Evolutionary conservation across 176 grass and related monocot genomes (phyloP).

Genomic region (Canna indica): DNA sequence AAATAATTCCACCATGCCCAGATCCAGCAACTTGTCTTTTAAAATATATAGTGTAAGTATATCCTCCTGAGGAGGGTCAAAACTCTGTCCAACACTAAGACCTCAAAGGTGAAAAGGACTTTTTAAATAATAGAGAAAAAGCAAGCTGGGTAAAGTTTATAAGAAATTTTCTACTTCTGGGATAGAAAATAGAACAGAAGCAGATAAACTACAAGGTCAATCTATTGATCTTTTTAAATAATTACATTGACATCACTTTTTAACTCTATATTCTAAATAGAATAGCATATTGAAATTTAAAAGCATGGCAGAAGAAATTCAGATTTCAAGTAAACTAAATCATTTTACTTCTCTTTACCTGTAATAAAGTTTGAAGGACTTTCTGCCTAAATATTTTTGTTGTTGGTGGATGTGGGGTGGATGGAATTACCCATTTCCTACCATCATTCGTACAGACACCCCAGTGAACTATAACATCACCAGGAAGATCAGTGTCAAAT

Average conservation of each 20-base stretch:
- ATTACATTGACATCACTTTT: background rate
- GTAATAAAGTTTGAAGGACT: constrained; percentile 78
- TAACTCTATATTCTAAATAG: background rate
- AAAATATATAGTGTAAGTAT: no score
- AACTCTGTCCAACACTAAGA: background rate
- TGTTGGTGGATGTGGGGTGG: constrained; percentile 64
- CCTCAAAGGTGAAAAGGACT: background rate
- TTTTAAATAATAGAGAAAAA: background rate
- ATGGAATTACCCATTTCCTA: constrained; percentile 69
- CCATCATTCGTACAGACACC: constrained; percentile 66
- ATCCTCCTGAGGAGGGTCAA: no score
- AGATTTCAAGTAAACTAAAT: background rate
- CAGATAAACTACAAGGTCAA: background rate
- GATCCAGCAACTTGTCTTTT: no score
- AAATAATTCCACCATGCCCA: no score
- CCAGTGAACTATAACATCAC: constrained; percentile 84
- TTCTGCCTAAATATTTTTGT: constrained; percentile 64
- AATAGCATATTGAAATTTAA: background rate
- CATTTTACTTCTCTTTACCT: constrained; percentile 37
- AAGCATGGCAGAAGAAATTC: background rate
- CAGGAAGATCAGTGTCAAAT: constrained; percentile 83
- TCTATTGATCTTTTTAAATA: background rate
- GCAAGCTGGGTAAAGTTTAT: background rate
- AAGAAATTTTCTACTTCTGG: background rate
- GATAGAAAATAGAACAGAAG: background rate